phyloP scores from a whole-genome alignment of 768 basidiomycete species.

The Kwoniella shandongensis region DNA sequence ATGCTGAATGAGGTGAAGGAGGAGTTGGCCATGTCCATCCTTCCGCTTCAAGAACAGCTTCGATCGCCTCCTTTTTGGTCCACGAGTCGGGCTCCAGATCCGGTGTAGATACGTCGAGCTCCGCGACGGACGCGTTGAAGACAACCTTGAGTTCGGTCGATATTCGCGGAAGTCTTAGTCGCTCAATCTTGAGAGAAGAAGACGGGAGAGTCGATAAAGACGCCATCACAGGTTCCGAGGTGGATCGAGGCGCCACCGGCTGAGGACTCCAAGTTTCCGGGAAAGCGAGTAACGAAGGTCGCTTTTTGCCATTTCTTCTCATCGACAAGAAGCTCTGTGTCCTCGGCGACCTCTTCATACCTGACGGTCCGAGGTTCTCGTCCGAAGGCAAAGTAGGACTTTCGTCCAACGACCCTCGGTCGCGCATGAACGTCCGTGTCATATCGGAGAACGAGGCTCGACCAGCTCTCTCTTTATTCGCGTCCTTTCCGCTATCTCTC shows the following conservation, averaged over 20 bases:
- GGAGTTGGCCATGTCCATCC: constrained; percentile 1
- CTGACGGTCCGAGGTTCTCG: background rate
- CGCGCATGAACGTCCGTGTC: background rate
- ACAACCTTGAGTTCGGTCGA: background rate
- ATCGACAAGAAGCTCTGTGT: background rate
- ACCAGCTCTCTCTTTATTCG: background rate
- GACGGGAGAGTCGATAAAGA: background rate
- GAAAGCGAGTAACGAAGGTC: background rate
- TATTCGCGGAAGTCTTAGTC: background rate
- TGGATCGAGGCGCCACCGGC: background rate
- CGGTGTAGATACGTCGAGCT: too few relatives aligned
- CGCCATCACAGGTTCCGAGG: background rate
- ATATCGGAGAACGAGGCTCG: background rate
- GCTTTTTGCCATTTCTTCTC: background rate
- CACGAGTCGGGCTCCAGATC: background rate
- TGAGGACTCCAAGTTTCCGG: background rate
- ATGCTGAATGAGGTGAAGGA: background rate
- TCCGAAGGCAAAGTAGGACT: background rate
- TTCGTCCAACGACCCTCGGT: background rate
- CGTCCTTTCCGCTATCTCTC: background rate
- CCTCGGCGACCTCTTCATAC: background rate
- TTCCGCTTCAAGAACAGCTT: background rate
- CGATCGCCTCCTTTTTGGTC: background rate
- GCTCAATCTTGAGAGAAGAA: background rate
- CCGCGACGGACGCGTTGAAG: too few relatives aligned